Percentiles rank a stretch among this genome's conserved stretches.
Evolutionary conservation across 306 rosid species (phyloP).

Genomic region (Citrullus mucosospermus): DNA sequence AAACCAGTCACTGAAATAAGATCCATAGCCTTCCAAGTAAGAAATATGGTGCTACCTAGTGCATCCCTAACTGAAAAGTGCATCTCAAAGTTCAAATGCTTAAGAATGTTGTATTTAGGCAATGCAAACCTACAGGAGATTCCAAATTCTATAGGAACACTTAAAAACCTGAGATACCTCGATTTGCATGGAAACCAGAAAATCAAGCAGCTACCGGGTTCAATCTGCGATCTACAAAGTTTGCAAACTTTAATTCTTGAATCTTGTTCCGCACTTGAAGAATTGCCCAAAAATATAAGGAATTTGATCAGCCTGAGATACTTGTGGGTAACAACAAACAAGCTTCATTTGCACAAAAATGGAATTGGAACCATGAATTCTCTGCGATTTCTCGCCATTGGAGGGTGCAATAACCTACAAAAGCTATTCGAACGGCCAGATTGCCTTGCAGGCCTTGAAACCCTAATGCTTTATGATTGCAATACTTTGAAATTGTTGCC

Average conservation of each 20-base stretch:
- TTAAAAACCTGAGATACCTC: neutral
- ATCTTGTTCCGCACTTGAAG: neutral
- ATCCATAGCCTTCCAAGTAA: neutral
- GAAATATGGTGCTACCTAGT: neutral
- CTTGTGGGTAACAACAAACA: neutral
- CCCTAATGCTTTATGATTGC: neutral
- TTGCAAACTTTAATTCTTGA: constrained; percentile 2
- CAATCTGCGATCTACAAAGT: constrained; percentile 4
- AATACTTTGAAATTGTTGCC: neutral
- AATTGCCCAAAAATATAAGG: neutral
- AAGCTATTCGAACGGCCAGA: neutral
- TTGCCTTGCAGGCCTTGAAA: neutral
- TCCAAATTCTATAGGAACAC: neutral
- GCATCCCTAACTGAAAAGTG: neutral
- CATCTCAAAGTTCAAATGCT: neutral
- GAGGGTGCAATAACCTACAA: neutral
- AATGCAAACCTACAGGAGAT: neutral
- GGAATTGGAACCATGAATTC: constrained; percentile 1
- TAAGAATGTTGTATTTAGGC: neutral
- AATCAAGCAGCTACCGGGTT: constrained; percentile 1
- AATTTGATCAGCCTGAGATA: constrained; percentile 6
- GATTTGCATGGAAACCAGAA: neutral
- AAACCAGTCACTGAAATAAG: neutral
- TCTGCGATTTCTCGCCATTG: constrained; percentile 1
- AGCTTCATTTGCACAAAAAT: neutral